Base-by-base conservation (phyloP, 2,329 filamentous ascomycete genomes). In the Fusarium clavum region DNA sequence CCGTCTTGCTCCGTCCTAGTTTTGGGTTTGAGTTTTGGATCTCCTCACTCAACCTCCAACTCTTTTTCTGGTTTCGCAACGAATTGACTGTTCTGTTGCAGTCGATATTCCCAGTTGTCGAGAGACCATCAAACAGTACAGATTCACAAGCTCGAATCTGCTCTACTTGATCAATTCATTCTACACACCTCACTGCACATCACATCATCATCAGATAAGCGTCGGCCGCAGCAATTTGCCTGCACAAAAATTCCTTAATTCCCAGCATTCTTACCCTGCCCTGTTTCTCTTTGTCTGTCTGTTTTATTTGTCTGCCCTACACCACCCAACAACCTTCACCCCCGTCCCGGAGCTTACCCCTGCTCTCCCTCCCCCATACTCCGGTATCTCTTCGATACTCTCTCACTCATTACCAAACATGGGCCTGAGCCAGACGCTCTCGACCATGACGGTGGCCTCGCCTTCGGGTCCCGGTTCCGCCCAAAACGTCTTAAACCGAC, bases 401-500 rank as follows among this genome's bases (percentile, higher is more conserved):
- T 65, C 62, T 62, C 60, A 63, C 48, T 61, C 40, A 62, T 63
- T 63, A 57, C 61, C 61, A 63, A 69, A 64, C 72, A 74, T 72
- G 70, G 72, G 69, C 70, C 72, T 72, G 70, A 71, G 69, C 70
- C 72, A 74, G 61, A 74, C 72, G 68, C 73, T 73, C 70, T 75
- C 64, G 62, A 72, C 71, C 69, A 72, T 73, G 66, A 69, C 65
- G 30, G 70, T 70, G 65, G 65, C 58, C 72, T 73, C 70, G 70
- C 72, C 66, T 73, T 75, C 70, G 69, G 73, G 72, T 62, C 51
- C 73, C 69, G 64, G 72, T 62, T 72, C 69, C 70, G 72, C 73
- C 70, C 72, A 75, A 75, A 72, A 69, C 69, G 75, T 77, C 72
- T 73, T 77, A 76, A 77, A 76, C 73, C 76, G 76, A 76, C 75